A percentile compares a stretch with the other conserved stretches of the same genome.
phyloP scores from a whole-genome alignment of 768 basidiomycete genomes.

The Kwoniella dendrophila region DNA sequence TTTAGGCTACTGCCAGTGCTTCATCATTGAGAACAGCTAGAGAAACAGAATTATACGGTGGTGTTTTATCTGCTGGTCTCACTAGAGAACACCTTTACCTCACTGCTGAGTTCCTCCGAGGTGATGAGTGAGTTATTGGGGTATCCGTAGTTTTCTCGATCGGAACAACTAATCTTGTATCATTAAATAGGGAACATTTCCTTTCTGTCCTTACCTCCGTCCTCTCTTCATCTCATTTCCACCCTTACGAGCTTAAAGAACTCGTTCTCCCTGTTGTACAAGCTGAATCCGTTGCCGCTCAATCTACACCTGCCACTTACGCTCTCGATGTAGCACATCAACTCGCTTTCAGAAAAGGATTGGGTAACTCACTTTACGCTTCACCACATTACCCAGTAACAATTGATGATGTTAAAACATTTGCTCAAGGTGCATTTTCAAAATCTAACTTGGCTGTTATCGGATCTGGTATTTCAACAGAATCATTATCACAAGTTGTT shows the following conservation, averaged over 20 bases:
- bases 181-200: slow-evolving; percentile 71
- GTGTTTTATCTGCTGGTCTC: slow-evolving; percentile 79
- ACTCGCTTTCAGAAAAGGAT: slow-evolving; percentile 90
- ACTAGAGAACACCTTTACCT: slow-evolving; percentile 87
- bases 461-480: slow-evolving; percentile 80
- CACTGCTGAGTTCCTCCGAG: slow-evolving; percentile 91
- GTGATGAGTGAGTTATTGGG: slow-evolving; percentile 97
- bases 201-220: slow-evolving; percentile 83
- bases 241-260: slow-evolving; percentile 60
- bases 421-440: slow-evolving; percentile 71
- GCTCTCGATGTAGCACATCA: slow-evolving; percentile 86
- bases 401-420: slow-evolving; percentile 66
- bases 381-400: slow-evolving; percentile 64
- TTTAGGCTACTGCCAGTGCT: slow-evolving; percentile 78
- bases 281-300: slow-evolving; percentile 68
- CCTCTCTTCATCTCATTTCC: slow-evolving; percentile 74
- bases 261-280: slow-evolving; percentile 64
- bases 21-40: slow-evolving; percentile 87
- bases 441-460: slow-evolving; percentile 81
- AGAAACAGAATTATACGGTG: slow-evolving; percentile 91
- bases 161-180: not conserved
- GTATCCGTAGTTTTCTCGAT: not conserved
- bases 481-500: slow-evolving; percentile 69
- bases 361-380: slow-evolving; percentile 87
- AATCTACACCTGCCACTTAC: slow-evolving; percentile 65